Conservation (phyloP, 805 yeast species). For the Pichia thaimueangensis region DNA sequence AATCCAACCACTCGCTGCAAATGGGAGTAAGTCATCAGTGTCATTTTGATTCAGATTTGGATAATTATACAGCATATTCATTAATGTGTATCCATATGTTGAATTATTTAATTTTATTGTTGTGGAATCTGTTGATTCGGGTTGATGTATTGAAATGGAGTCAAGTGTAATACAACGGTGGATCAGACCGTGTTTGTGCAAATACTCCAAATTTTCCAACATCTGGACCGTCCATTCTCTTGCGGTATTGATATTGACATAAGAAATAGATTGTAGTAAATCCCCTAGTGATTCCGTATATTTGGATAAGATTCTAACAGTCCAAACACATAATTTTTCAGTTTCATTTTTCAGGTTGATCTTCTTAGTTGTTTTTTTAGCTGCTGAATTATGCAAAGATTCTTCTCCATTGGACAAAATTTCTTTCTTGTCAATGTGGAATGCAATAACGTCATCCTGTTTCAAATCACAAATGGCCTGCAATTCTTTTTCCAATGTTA, state of each 20-base stretch:
- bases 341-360: constrained; percentile 10
- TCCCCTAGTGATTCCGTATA: constrained; percentile 53
- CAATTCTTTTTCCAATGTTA: constrained; percentile 69
- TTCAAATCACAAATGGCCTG: constrained; percentile 50
- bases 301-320: constrained; percentile 62
- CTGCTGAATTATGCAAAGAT: constrained; percentile 29
- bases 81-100: constrained; percentile 47
- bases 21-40: constrained; percentile 22
- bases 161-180: constrained; percentile 65
- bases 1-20: constrained; percentile 45
- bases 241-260: constrained; percentile 66
- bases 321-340: constrained; percentile 46
- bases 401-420: constrained; percentile 24
- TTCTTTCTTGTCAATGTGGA: constrained; percentile 56
- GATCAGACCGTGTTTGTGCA: constrained; percentile 79
- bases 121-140: constrained; percentile 47
- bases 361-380: constrained; percentile 29
- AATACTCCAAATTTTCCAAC: constrained; percentile 73
- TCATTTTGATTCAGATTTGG: constrained; percentile 25
- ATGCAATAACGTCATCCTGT: constrained; percentile 63
- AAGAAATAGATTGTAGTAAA: constrained; percentile 59
- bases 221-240: constrained; percentile 85
- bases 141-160: constrained; percentile 48
- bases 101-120: constrained; percentile 55
- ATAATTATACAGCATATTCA: constrained; percentile 31